These are phyloP conservation scores for Monilinia laxa DNA, from an alignment of 2,329 filamentous ascomycete species.

Conservation along the genomic window DNA sequence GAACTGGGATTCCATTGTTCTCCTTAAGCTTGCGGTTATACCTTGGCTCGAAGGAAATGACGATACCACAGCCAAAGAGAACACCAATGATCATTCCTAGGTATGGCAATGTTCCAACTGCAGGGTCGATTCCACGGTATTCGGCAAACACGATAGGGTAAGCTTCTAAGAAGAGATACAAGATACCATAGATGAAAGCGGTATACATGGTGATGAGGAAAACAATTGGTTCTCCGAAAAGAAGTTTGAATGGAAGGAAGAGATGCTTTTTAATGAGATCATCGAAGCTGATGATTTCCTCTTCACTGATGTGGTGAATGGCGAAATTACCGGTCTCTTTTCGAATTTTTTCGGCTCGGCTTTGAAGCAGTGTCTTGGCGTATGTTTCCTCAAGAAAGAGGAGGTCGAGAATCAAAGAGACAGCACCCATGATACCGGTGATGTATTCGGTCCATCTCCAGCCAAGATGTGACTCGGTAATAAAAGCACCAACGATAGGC, in stretches of 20 bases:
- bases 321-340: constrained; percentile 41
- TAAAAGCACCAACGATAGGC: constrained; percentile 40
- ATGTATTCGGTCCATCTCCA: constrained; percentile 60
- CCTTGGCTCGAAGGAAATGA: constrained; percentile 60
- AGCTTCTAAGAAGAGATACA: constrained; percentile 52
- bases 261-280: constrained; percentile 36
- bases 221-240: constrained; percentile 60
- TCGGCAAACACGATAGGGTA: constrained; percentile 49
- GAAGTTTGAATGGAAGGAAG: constrained; percentile 52
- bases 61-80: constrained; percentile 64
- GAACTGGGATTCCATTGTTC: constrained; percentile 38
- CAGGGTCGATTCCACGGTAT: constrained; percentile 39
- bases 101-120: constrained; percentile 42
- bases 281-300: constrained; percentile 45
- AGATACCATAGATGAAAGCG: constrained; percentile 51
- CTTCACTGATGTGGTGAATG: constrained; percentile 38
- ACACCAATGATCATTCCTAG: constrained; percentile 53
- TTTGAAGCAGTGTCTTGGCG: constrained; percentile 48
- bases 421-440: constrained; percentile 49
- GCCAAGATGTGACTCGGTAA: constrained; percentile 49
- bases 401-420: constrained; percentile 45
- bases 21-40: constrained; percentile 55
- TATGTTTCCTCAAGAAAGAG: constrained; percentile 53
- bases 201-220: constrained; percentile 54
- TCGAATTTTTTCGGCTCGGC: constrained; percentile 49